phyloP scores from a whole-genome alignment of 306 rosid genomes.

The Elaeagnus macrophylla region DNA sequence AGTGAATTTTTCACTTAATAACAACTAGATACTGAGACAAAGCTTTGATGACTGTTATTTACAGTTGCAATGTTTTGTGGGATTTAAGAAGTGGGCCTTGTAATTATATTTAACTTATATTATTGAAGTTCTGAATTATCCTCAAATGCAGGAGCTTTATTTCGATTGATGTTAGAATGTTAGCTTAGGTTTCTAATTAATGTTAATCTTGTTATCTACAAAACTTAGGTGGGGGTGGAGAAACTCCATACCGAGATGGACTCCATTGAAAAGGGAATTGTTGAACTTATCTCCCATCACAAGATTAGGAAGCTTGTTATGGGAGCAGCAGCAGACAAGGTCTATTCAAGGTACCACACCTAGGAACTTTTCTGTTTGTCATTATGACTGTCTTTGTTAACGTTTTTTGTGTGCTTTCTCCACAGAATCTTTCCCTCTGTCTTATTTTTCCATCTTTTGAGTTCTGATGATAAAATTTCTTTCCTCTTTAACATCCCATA shows the following conservation, averaged over 20 bases:
- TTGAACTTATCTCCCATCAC: conserved; percentile 47
- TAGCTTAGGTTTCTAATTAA: not conserved
- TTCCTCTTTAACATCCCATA: too few species aligned
- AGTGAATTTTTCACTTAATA: not conserved
- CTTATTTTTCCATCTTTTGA: not conserved
- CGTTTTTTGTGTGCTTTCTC: too few species aligned
- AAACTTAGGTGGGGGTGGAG: conserved; percentile 38
- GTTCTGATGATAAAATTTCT: not conserved
- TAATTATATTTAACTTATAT: too few species aligned
- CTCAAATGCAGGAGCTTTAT: not conserved
- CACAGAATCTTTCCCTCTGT: too few species aligned
- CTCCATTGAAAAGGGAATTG: conserved; percentile 65
- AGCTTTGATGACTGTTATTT: not conserved
- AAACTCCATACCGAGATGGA: conserved; percentile 45
- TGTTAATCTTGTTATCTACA: conserved; percentile 3
- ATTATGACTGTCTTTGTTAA: too few species aligned
- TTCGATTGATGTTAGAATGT: conserved; percentile 4
- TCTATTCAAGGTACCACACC: conserved; percentile 45
- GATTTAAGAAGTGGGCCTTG: too few species aligned
- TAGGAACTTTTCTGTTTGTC: conserved; percentile 3
- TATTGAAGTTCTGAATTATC: not conserved
- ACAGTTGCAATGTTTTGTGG: too few species aligned
- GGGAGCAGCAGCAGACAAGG: conserved; percentile 87
- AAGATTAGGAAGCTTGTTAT: conserved; percentile 60
- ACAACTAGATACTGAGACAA: not conserved